Conservation (phyloP, 169 alveolate species). For the Fabrea salina region DNA sequence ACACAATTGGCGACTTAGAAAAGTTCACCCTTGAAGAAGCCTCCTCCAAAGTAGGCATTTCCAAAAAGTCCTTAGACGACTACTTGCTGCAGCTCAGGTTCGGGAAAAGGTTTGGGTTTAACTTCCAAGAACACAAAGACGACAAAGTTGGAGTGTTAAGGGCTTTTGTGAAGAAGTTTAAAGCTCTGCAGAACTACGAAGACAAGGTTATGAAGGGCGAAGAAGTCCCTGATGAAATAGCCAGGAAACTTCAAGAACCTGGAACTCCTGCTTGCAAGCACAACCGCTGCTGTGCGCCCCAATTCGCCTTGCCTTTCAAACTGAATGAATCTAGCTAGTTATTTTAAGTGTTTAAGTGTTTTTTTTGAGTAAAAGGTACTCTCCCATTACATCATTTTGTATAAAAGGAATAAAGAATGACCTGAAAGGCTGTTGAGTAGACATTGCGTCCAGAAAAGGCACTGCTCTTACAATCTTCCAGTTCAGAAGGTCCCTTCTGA, state of each 20-base stretch:
- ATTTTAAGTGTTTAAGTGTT: background rate
- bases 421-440: background rate
- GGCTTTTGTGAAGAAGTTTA: constrained; percentile 65
- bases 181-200: constrained; percentile 23
- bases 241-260: background rate
- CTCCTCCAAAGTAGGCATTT: constrained; percentile 63
- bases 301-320: background rate
- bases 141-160: constrained; percentile 53
- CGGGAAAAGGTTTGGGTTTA: constrained; percentile 47
- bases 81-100: constrained; percentile 29
- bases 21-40: constrained; percentile 63
- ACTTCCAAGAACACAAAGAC: constrained; percentile 49
- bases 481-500: background rate
- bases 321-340: no score
- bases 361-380: no score
- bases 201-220: background rate
- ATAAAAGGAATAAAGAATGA: background rate
- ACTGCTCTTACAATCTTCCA: background rate
- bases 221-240: background rate
- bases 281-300: background rate
- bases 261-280: constrained; percentile 1
- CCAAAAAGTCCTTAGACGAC: constrained; percentile 57
- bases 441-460: background rate
- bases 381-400: no score
- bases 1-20: constrained; percentile 55